Evolutionary conservation across 2,329 filamentous ascomycete species (phyloP).

Genomic region (Magnaporthiopsis incrustans): DNA sequence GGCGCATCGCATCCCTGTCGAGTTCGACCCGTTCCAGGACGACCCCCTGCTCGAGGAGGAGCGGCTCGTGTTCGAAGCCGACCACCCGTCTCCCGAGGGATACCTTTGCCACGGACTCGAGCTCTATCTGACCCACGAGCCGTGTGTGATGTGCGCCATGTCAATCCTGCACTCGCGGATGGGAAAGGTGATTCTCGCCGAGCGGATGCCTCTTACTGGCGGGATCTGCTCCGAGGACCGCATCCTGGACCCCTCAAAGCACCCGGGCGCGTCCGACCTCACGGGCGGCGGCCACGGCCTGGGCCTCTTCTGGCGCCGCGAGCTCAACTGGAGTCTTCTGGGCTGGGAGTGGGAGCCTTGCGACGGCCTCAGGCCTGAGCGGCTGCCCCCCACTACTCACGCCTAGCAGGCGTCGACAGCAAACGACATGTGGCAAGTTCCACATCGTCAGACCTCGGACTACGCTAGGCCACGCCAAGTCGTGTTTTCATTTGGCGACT

Average conservation of each 20-base stretch:
- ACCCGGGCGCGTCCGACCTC: conserved; percentile 24
- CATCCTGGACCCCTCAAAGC: conserved; percentile 28
- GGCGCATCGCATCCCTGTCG: conserved; percentile 22
- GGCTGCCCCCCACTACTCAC: conserved; percentile 41
- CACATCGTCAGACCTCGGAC: conserved; percentile 23
- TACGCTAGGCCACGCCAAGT: conserved; percentile 18
- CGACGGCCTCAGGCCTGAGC: conserved; percentile 26
- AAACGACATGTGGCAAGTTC: no score
- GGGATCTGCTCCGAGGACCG: conserved; percentile 73
- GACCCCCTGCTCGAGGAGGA: conserved; percentile 62
- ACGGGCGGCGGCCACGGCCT: conserved; percentile 50
- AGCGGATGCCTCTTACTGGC: conserved; percentile 72
- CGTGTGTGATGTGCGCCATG: conserved; percentile 96
- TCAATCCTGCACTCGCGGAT: conserved; percentile 91
- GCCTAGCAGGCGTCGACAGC: conserved; percentile 21
- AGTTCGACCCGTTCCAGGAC: conserved; percentile 60
- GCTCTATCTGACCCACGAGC: conserved; percentile 91
- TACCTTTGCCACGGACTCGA: conserved; percentile 93
- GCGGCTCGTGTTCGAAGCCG: conserved; percentile 50
- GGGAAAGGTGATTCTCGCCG: conserved; percentile 72
- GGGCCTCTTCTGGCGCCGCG: conserved; percentile 62
- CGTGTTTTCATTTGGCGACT: no score
- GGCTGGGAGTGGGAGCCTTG: conserved; percentile 66
- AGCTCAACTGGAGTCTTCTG: conserved; percentile 80
- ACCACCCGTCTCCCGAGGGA: conserved; percentile 63